Evolutionary conservation across 495 filamentous ascomycete species (phyloP).

Genomic region (Aspergillus wentii): DNA sequence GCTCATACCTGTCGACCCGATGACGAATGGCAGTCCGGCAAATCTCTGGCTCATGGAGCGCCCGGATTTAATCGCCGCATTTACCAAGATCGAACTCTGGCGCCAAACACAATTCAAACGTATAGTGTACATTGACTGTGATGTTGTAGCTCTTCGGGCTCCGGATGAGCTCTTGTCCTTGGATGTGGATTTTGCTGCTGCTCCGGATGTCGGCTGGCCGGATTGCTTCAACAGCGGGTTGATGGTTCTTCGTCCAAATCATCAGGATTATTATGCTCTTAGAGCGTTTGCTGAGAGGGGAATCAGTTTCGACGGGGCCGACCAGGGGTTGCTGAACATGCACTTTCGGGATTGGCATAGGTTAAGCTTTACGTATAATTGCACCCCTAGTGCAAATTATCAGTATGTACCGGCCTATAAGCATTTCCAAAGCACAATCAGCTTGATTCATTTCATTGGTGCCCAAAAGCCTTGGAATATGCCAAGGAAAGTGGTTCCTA

Average conservation of each 20-base stretch:
- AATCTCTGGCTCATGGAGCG: constrained; percentile 92
- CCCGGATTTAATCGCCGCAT: constrained; percentile 80
- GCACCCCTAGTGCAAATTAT: constrained; percentile 89
- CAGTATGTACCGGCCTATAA: constrained; percentile 93
- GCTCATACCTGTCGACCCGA: constrained; percentile 75
- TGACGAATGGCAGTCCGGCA: constrained; percentile 68
- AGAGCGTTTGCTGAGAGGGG: constrained; percentile 76
- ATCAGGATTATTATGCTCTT: constrained; percentile 83
- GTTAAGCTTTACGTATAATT: constrained; percentile 93
- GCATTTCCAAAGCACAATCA: constrained; percentile 85
- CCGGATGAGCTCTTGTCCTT: constrained; percentile 90
- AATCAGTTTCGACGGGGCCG: constrained; percentile 94
- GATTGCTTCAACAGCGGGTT: constrained; percentile 97
- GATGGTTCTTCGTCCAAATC: constrained; percentile 83
- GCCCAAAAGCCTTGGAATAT: constrained; percentile 82
- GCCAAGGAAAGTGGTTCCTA: constrained; percentile 54
- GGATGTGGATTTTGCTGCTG: constrained; percentile 75
- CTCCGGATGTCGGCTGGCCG: constrained; percentile 96
- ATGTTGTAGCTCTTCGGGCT: constrained; percentile 78
- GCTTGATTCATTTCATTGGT: constrained; percentile 90
- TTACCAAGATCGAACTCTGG: constrained; percentile 97
- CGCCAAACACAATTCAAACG: constrained; percentile 81
- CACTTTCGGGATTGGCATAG: constrained; percentile 86
- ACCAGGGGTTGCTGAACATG: constrained; percentile 94
- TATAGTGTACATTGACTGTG: constrained; percentile 90